A percentile compares a stretch with the other conserved stretches of the same genome.
These are phyloP conservation scores for Debaryomyces maramus DNA, from an alignment of 805 yeast species.

Conservation along the genomic window DNA sequence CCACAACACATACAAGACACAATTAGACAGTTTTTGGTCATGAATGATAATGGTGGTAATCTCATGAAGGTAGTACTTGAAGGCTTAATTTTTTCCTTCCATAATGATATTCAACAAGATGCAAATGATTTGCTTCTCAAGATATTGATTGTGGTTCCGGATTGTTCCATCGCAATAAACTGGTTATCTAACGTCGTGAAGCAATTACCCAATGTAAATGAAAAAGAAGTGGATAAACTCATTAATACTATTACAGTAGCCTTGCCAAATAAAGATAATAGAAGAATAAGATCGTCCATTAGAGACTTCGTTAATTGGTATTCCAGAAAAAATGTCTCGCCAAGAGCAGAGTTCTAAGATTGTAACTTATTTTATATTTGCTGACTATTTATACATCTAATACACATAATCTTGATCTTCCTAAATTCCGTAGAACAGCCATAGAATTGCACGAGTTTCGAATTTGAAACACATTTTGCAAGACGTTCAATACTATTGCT, in stretches of 20 bases:
- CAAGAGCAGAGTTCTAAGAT: conserved; percentile 29
- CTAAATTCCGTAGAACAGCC: no score
- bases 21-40: conserved; percentile 44
- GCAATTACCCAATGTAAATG: conserved; percentile 64
- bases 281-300: conserved; percentile 69
- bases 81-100: conserved; percentile 73
- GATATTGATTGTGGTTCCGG: conserved; percentile 52
- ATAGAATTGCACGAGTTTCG: no score
- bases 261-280: conserved; percentile 63
- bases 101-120: conserved; percentile 67
- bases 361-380: not conserved
- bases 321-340: conserved; percentile 64
- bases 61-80: conserved; percentile 54
- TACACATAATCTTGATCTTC: no score
- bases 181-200: conserved; percentile 64
- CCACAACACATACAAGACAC: conserved; percentile 52
- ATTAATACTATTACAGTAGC: conserved; percentile 58
- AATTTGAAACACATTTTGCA: no score
- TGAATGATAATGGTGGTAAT: conserved; percentile 53
- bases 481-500: no score
- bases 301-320: conserved; percentile 85
- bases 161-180: conserved; percentile 39
- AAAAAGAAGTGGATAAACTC: conserved; percentile 67
- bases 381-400: no score
- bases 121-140: conserved; percentile 73